Conservation (phyloP, 257 asterid genomes). For the Fraxinus quadrangulata region DNA sequence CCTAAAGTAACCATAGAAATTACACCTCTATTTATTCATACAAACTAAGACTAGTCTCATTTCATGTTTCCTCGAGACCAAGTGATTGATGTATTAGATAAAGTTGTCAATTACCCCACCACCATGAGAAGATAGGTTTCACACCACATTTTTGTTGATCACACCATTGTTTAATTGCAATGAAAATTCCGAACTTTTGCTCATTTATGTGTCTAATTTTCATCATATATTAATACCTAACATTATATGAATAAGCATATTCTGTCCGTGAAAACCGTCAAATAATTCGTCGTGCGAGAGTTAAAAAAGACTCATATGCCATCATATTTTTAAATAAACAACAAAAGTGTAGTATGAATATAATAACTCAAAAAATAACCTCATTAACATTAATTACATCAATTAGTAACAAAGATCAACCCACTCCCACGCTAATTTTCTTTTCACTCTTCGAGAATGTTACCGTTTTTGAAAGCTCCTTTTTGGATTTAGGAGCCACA, state of each 20-base stretch:
- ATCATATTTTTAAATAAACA: too few relatives aligned
- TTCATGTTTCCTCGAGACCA: not conserved
- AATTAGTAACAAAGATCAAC: conserved; percentile 15
- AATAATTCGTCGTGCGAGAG: too few relatives aligned
- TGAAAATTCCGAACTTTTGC: too few relatives aligned
- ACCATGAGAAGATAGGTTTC: conserved; percentile 13
- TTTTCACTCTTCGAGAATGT: conserved; percentile 30
- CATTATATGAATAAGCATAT: too few relatives aligned
- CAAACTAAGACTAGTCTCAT: not conserved
- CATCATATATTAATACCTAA: too few relatives aligned
- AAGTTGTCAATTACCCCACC: conserved; percentile 23
- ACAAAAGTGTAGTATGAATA: too few relatives aligned
- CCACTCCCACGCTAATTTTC: not conserved
- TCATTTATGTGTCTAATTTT: too few relatives aligned
- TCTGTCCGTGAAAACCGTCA: too few relatives aligned
- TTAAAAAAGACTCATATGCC: too few relatives aligned
- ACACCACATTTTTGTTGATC: too few relatives aligned
- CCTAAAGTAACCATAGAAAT: too few relatives aligned
- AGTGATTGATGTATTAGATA: not conserved
- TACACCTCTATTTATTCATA: not conserved
- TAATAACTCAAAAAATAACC: conserved; percentile 11
- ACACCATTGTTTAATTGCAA: too few relatives aligned
- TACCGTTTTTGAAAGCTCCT: conserved; percentile 40
- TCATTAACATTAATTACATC: conserved; percentile 22
- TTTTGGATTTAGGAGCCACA: conserved; percentile 58